Evolutionary conservation across 2,329 filamentous ascomycete genomes (phyloP), one percentile per base, ranked within the genome.

Genomic region (Penicillium sp.): DNA sequence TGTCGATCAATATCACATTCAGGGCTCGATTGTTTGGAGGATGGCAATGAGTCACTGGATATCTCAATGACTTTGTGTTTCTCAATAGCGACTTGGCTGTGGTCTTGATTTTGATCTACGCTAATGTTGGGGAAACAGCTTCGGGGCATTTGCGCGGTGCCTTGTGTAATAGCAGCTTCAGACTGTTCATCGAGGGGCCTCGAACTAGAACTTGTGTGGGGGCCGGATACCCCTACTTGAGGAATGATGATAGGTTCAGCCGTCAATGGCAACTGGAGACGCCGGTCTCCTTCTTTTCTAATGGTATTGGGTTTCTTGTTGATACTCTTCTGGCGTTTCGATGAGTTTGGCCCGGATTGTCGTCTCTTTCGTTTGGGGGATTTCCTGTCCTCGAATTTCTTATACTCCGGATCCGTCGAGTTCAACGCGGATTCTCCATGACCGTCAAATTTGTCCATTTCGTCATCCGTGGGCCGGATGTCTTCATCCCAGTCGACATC

Each of bases 401-500:
- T 34, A 23, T 21, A 28, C 4, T 41, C 41, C 16, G 36, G 13
- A 8, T 46, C 47, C 49, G 61, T 59, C 7, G 61, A 62, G 26
- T 57, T 54, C n/a, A 61, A 45, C 1, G 53, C 58, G 3, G 58
- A 57, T 23, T 50, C 16, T 44, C 55, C 55, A 10, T 36, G 15
- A 16, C 45, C 43, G 21, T 46, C 52, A n/a, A 6, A 18, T 34
- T 33, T 43, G 6, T 18, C n/a, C 28, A 47, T 48, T 24, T 56
- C 51, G 6, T 58, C 57, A 12, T 63, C 60, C 29, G 61, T 70
- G 24, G 60, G 61, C 13, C 65, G 61, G 34, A 69, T 54, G 28
- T 66, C 65, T 57, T 70, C 65, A 43, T 66, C 64, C 67, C 65
- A 69, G 45, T 70, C 64, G 13, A 70, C 61, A 15, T 57, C 49